Conservation (phyloP, 2,329 filamentous ascomycete genomes). For the Tolypocladium paradoxum region DNA sequence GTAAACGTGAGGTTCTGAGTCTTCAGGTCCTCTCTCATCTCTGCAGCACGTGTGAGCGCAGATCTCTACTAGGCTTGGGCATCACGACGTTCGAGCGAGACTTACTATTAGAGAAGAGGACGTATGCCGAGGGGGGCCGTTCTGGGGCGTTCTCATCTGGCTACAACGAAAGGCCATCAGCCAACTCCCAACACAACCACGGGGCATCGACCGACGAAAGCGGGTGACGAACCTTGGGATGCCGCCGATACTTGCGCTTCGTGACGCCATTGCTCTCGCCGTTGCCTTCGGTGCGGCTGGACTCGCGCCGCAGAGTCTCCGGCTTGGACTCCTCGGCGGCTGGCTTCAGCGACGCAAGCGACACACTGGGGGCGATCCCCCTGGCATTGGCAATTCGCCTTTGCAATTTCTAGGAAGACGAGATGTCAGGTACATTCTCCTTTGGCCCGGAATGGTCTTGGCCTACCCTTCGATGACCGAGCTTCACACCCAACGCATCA, state of each 20-base stretch:
- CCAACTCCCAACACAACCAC: background rate
- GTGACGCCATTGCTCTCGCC: constrained; percentile 32
- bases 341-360: constrained; percentile 38
- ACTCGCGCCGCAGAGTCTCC: constrained; percentile 41
- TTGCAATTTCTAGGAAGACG: constrained; percentile 61
- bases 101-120: constrained; percentile 76
- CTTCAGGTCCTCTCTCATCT: constrained; percentile 68
- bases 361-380: constrained; percentile 46
- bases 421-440: constrained; percentile 7
- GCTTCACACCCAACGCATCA: constrained; percentile 64
- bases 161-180: constrained; percentile 24
- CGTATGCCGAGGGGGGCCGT: constrained; percentile 71
- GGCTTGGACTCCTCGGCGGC: constrained; percentile 42
- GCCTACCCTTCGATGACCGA: constrained; percentile 68
- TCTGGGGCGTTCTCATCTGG: constrained; percentile 72
- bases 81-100: constrained; percentile 7
- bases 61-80: background rate
- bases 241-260: constrained; percentile 68
- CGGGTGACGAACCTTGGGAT: constrained; percentile 51
- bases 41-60: constrained; percentile 24
- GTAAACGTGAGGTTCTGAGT: constrained; percentile 70
- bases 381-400: constrained; percentile 66
- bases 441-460: background rate
- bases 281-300: constrained; percentile 33
- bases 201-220: too few relatives aligned